Conservation (phyloP, 1,284 basidiomycete species). For the Coniferiporia weirii region DNA sequence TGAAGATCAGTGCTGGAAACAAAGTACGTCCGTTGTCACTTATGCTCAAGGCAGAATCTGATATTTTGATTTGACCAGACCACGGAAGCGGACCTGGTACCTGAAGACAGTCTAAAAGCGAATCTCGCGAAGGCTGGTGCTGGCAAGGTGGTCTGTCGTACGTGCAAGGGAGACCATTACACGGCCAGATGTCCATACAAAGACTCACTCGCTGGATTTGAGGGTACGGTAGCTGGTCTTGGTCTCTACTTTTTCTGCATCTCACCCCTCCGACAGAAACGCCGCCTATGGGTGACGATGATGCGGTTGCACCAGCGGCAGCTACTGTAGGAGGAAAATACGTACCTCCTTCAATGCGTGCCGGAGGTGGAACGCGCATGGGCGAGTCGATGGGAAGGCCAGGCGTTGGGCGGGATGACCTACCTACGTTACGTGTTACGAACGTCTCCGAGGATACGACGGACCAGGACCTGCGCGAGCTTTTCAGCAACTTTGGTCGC, state of each 20-base stretch:
- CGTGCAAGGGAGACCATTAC: conserved; percentile 97
- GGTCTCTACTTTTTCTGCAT: conserved; percentile 21
- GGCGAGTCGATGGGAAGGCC: conserved; percentile 79
- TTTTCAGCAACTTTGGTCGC: conserved; percentile 83
- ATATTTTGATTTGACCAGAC: conserved; percentile 30
- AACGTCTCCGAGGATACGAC: conserved; percentile 95
- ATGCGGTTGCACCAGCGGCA: conserved; percentile 36
- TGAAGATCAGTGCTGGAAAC: conserved; percentile 85
- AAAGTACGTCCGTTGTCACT: conserved; percentile 47
- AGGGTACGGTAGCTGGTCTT: conserved; percentile 40
- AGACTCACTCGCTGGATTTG: conserved; percentile 82
- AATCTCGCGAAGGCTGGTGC: conserved; percentile 68
- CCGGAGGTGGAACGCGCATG: conserved; percentile 52
- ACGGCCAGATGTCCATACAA: conserved; percentile 99
- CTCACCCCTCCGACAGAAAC: conserved; percentile 29
- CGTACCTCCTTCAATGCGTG: conserved; percentile 88
- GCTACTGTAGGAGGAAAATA: conserved; percentile 70
- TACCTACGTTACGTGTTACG: conserved; percentile 95
- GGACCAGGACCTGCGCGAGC: conserved; percentile 90
- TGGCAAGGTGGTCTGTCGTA: conserved; percentile 88
- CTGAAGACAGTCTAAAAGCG: conserved; percentile 67
- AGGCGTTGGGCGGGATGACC: conserved; percentile 72
- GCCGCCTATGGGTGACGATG: conserved; percentile 46
- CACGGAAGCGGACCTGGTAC: conserved; percentile 62
- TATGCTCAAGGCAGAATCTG: neutral